Base-by-base conservation (phyloP, 108 stramenopile species). In the Epithemia pelagica region DNA sequence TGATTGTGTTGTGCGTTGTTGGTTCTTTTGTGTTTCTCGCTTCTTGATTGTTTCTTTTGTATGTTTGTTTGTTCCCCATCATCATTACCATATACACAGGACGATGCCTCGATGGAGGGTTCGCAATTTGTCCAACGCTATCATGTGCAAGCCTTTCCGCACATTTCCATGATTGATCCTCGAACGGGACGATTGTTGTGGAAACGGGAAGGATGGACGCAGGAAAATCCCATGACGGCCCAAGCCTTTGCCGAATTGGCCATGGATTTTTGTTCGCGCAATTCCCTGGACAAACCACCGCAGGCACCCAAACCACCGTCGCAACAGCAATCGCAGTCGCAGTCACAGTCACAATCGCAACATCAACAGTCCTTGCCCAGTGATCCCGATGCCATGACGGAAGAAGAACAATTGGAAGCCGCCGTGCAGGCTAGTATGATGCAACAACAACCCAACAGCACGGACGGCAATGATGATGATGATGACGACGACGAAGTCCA, bases 101-200 rank as follows among this genome's bases (percentile, higher is more conserved):
- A 46, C 37, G 37, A 46, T 46, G 37, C 37, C 15, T 46, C 37
- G 37, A 15, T 46, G 10, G 37, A 46, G 15, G 96, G 93, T 52
- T 68, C 62, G 59, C 78, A 82, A 0, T 97, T 92, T 80, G 54
- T 75, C 23, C 65, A 90, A 52, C 83, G 93, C 5, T 98, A 98
- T 76, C 75, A 88, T 32, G 90, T 95, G 7, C 60, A 69, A 28
- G 82, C 80, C 52, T 94, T 87, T 63, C 97, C 97, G 0, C 92
- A 95, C 66, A 68, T 96, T 28, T 86, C 84, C 2, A 90, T 98
- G 62, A 76, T 98, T 55, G 95, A 96, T 78, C 97, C 97, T 5
- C 74, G 94, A 26, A 96, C 97, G 5, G 92, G 94, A 3, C 79
- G 83, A 23, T 70, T 88, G 51, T 67, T 95, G 69, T 95, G 88